phyloP scores from a whole-genome alignment of 2,329 filamentous ascomycete genomes.

The Scopulariopsis brevicaulis region DNA sequence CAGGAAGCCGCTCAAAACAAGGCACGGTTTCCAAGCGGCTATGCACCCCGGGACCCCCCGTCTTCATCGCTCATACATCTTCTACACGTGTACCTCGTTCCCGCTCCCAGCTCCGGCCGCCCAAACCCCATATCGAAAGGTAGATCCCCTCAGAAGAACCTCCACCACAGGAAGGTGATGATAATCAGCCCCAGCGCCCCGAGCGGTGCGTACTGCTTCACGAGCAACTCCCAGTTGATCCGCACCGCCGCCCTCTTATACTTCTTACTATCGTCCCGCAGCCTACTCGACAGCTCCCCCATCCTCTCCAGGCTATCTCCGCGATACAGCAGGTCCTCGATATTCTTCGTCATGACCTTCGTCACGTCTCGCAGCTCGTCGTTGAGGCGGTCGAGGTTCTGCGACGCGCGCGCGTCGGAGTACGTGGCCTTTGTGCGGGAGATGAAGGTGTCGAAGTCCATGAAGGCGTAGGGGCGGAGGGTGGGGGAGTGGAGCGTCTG shows the following conservation, averaged over 20 bases:
- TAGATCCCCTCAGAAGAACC: conserved; percentile 69
- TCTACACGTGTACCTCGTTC: neutral
- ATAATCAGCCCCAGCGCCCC: conserved; percentile 72
- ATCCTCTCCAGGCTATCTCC: conserved; percentile 93
- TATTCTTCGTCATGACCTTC: conserved; percentile 99
- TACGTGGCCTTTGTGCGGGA: conserved; percentile 87
- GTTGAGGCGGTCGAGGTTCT: conserved; percentile 91
- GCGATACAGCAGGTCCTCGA: conserved; percentile 91
- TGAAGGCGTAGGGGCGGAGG: conserved; percentile 87
- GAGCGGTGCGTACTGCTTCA: conserved; percentile 96
- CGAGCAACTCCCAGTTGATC: conserved; percentile 94
- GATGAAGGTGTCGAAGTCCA: conserved; percentile 98
- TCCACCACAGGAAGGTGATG: conserved; percentile 79
- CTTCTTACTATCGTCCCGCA: conserved; percentile 89
- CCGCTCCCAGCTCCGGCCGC: neutral
- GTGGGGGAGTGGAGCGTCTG: conserved; percentile 61
- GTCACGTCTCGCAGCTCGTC: conserved; percentile 96
- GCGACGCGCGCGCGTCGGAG: conserved; percentile 78
- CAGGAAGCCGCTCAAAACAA: neutral
- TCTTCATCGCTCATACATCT: neutral
- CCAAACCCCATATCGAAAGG: neutral
- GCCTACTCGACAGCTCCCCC: conserved; percentile 81
- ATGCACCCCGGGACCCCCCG: too few relatives aligned
- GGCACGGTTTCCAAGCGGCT: neutral
- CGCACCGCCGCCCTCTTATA: conserved; percentile 85